These are phyloP conservation scores for Vaccinium myrtillus DNA, from an alignment of 148 eudicot species.

Conservation along the genomic window DNA sequence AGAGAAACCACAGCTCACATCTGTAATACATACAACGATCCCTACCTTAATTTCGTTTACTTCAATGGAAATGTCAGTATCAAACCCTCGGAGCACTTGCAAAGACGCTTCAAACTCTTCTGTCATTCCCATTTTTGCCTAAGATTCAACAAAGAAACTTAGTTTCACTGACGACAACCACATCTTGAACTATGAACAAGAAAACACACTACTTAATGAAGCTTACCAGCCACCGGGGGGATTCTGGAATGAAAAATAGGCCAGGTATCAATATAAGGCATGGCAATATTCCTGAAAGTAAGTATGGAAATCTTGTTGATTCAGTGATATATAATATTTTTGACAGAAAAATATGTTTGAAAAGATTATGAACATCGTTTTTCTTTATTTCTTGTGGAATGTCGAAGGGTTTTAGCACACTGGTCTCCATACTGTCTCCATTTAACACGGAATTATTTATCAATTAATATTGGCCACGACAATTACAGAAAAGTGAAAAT, in stretches of 20 bases:
- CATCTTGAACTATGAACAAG: background rate
- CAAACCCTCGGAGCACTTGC: conserved; percentile 98
- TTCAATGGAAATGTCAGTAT: conserved; percentile 79
- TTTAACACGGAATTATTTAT: background rate
- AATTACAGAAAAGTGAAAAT: background rate
- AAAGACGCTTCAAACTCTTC: conserved; percentile 93
- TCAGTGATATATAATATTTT: background rate
- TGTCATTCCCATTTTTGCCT: conserved; percentile 95
- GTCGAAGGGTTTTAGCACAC: background rate
- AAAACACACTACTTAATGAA: background rate
- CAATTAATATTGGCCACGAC: background rate
- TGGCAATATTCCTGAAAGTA: conserved; percentile 73
- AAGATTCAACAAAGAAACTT: conserved; percentile 7
- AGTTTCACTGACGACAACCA: conserved; percentile 5
- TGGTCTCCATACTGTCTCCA: background rate
- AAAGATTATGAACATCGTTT: background rate
- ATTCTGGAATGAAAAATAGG: conserved; percentile 93
- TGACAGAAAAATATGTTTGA: background rate
- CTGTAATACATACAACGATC: background rate
- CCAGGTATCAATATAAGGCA: conserved; percentile 89
- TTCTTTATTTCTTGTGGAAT: background rate
- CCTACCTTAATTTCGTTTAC: conserved; percentile 89
- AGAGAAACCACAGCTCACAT: background rate
- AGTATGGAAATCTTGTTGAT: conserved; percentile 5
- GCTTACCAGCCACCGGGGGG: conserved; percentile 98